Conservation (phyloP, 768 basidiomycete genomes). For the Sarcodon aspratus region DNA sequence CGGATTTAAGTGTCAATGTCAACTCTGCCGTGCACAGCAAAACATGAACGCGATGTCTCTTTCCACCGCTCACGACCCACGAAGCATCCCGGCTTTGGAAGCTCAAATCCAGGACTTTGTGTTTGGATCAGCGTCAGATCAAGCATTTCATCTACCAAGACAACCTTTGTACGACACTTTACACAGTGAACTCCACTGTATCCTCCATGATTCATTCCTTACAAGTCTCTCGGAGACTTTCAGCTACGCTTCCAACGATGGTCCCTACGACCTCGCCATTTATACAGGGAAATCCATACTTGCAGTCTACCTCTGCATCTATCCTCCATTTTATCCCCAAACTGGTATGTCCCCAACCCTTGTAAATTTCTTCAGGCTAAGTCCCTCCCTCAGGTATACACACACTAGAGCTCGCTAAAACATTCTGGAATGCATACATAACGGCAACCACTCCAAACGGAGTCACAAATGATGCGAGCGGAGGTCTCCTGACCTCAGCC, state of each 20-base stretch:
- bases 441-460: slow-evolving; percentile 10
- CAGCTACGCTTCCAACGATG: slow-evolving; percentile 61
- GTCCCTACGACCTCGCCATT: slow-evolving; percentile 39
- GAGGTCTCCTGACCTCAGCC: slow-evolving; percentile 8
- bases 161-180: slow-evolving; percentile 20
- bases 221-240: slow-evolving; percentile 49
- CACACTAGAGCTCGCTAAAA: slow-evolving; percentile 64
- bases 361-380: background rate
- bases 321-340: slow-evolving; percentile 73
- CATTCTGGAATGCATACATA: slow-evolving; percentile 57
- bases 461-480: background rate
- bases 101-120: slow-evolving; percentile 25
- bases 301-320: slow-evolving; percentile 57
- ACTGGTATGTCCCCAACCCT: slow-evolving; percentile 36
- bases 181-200: slow-evolving; percentile 26
- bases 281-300: slow-evolving; percentile 44
- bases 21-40: slow-evolving; percentile 39
- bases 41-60: slow-evolving; percentile 27
- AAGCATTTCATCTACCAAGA: background rate
- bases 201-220: slow-evolving; percentile 51
- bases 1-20: slow-evolving; percentile 55
- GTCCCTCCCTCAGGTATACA: slow-evolving; percentile 49
- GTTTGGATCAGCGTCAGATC: slow-evolving; percentile 14
- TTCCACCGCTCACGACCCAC: slow-evolving; percentile 21
- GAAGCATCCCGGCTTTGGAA: slow-evolving; percentile 10